Conservation (phyloP, 2,329 filamentous ascomycete genomes). For the Penicillium sp. region DNA sequence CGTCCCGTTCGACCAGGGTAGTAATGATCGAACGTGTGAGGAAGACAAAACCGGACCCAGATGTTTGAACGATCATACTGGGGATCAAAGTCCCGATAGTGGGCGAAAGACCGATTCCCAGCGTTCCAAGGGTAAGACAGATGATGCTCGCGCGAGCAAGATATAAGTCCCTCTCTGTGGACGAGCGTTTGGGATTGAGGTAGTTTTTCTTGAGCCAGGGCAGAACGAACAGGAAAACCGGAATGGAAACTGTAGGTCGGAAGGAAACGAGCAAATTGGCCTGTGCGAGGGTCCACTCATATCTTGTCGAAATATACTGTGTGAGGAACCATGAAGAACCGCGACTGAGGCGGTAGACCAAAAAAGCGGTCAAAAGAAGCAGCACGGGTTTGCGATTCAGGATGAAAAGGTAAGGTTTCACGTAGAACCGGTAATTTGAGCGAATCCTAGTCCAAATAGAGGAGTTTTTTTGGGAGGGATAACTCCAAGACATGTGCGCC, state of each 20-base stretch:
- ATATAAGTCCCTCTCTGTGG: constrained; percentile 47
- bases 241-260: constrained; percentile 49
- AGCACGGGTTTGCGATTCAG: constrained; percentile 43
- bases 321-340: constrained; percentile 50
- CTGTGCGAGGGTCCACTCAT: constrained; percentile 49
- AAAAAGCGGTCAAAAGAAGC: constrained; percentile 48
- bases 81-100: constrained; percentile 45
- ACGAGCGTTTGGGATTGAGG: constrained; percentile 38
- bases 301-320: constrained; percentile 56
- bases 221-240: constrained; percentile 49
- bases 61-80: constrained; percentile 50
- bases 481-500: constrained; percentile 16
- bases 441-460: constrained; percentile 19
- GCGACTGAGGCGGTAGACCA: constrained; percentile 51
- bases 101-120: constrained; percentile 49
- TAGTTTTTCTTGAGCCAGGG: constrained; percentile 38
- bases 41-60: constrained; percentile 51
- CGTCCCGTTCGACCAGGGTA: constrained; percentile 49
- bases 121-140: constrained; percentile 45
- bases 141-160: constrained; percentile 49
- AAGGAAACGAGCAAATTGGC: constrained; percentile 48
- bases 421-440: constrained; percentile 27
- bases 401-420: constrained; percentile 41
- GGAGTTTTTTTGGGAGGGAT: constrained; percentile 8
- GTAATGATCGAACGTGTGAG: constrained; percentile 51